Conservation (phyloP, 129 eudicot genomes). For the Flaveria trinervia region DNA sequence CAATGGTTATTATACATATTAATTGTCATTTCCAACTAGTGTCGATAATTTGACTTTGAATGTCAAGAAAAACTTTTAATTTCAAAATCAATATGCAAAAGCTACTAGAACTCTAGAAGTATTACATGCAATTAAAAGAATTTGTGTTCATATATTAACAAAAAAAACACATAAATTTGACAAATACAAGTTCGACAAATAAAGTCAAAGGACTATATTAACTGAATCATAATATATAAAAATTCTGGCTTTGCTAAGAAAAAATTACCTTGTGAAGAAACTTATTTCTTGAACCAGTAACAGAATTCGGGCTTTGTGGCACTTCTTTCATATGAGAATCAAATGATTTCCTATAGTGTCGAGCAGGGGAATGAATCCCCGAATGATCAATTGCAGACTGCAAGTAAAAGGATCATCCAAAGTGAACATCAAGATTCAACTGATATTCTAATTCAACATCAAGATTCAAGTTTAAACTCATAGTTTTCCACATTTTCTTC, state of each 20-base stretch:
- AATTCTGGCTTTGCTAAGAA: not conserved
- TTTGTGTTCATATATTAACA: not conserved
- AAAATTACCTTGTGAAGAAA: conserved; percentile 55
- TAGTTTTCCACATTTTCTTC: not conserved
- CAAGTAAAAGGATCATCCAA: conserved; percentile 25
- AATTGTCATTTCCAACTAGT: not conserved
- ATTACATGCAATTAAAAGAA: not conserved
- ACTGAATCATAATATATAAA: not conserved
- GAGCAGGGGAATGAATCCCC: conserved; percentile 51
- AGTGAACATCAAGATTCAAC: conserved; percentile 23
- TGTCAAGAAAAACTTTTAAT: not conserved
- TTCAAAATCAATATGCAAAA: not conserved
- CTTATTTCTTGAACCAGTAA: conserved; percentile 57
- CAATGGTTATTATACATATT: not conserved
- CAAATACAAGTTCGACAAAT: conserved; percentile 7
- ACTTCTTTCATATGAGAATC: conserved; percentile 53
- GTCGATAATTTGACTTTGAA: not conserved
- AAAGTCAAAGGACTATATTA: conserved; percentile 5
- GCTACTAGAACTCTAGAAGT: not conserved
- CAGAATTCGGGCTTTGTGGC: conserved; percentile 63
- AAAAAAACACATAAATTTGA: not conserved
- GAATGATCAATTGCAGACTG: conserved; percentile 50
- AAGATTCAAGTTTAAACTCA: conserved; percentile 6
- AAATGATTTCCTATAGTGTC: conserved; percentile 45
- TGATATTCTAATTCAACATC: conserved; percentile 1